Conservation (phyloP, 2,329 filamentous ascomycete genomes). For the Hymenoscyphus occultus region DNA sequence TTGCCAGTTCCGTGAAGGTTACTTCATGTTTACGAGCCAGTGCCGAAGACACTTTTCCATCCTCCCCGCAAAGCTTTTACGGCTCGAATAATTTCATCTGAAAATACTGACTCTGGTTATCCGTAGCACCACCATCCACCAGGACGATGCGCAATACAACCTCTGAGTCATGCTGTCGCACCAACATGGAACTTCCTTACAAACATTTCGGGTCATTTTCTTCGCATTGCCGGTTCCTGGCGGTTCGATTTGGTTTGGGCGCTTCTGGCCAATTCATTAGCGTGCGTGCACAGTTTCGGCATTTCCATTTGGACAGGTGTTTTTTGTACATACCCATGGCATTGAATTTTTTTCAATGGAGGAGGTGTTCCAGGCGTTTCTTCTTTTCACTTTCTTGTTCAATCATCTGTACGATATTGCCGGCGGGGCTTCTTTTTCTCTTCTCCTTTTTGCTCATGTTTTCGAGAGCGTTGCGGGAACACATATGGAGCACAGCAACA, state of each 20-base stretch:
- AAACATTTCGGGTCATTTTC: slow-evolving; percentile 1
- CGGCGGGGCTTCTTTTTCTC: not conserved
- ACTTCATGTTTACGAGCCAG: not conserved
- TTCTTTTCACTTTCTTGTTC: not conserved
- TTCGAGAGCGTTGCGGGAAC: not conserved
- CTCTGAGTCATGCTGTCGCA: slow-evolving; percentile 8
- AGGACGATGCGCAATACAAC: slow-evolving; percentile 10
- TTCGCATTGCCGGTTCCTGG: not conserved
- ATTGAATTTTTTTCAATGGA: not conserved
- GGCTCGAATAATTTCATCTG: not conserved
- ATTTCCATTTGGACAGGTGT: not conserved
- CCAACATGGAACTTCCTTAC: slow-evolving; percentile 3
- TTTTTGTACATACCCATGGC: not conserved
- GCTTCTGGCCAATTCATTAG: slow-evolving; percentile 2
- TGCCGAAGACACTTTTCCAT: not conserved
- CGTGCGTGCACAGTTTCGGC: not conserved
- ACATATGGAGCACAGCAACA: not conserved
- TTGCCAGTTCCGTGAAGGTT: not conserved
- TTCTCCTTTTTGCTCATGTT: not conserved
- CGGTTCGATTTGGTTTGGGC: not conserved
- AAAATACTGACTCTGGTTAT: slow-evolving; percentile 1
- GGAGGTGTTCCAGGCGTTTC: not conserved
- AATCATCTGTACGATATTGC: not conserved
- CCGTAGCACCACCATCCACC: slow-evolving; percentile 13
- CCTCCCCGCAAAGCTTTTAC: not conserved